phyloP scores from a whole-genome alignment of 176 grass and related monocot species.

The Typha latifolia region DNA sequence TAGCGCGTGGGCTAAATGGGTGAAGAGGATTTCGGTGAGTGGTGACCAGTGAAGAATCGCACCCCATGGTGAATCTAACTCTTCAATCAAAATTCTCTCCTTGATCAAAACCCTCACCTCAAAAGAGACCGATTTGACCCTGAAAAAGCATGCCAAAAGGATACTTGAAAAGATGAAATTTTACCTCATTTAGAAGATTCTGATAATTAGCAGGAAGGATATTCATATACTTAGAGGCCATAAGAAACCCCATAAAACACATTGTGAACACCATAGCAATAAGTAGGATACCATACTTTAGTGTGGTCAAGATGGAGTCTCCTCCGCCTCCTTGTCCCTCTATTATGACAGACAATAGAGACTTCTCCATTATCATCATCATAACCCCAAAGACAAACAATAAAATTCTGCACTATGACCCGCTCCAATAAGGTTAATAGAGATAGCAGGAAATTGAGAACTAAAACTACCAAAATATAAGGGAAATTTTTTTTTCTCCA shows the following conservation, averaged over 20 bases:
- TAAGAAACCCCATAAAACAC: slow-evolving; percentile 97
- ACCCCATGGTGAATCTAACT: background rate
- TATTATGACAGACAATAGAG: slow-evolving; percentile 40
- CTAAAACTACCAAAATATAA: too few species aligned
- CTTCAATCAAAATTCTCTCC: too few species aligned
- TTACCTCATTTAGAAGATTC: slow-evolving; percentile 92
- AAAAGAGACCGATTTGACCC: background rate
- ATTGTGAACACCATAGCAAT: slow-evolving; percentile 97
- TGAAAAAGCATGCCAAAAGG: background rate
- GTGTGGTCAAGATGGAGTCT: slow-evolving; percentile 53
- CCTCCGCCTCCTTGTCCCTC: slow-evolving; percentile 40
- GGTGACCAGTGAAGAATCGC: too few species aligned
- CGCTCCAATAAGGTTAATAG: too few species aligned
- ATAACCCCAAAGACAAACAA: background rate
- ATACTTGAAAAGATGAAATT: slow-evolving; percentile 12
- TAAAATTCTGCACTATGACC: too few species aligned
- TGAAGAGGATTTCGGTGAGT: too few species aligned
- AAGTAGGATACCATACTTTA: slow-evolving; percentile 75
- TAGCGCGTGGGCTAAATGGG: too few species aligned
- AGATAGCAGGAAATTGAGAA: too few species aligned
- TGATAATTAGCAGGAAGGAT: slow-evolving; percentile 82
- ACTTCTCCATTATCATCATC: slow-evolving; percentile 43
- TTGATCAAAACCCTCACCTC: background rate
- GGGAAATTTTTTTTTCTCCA: too few species aligned
- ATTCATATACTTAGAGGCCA: slow-evolving; percentile 90